Percentiles rank a stretch among this genome's conserved stretches.
phyloP scores from a whole-genome alignment of 2,329 filamentous ascomycete genomes.

The Juglanconis sp. region DNA sequence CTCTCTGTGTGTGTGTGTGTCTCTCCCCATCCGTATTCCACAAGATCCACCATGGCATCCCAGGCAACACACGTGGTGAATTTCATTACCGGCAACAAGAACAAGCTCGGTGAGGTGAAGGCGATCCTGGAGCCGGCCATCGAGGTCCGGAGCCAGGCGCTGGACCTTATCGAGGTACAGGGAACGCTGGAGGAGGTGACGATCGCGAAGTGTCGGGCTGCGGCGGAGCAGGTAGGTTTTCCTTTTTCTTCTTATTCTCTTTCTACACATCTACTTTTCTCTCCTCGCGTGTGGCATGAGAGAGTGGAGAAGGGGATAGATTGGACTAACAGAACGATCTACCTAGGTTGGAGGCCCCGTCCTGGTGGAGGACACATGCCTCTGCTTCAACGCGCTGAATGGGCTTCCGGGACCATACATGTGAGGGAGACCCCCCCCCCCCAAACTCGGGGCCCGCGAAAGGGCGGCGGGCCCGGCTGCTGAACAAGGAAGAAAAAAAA shows the following conservation, averaged over 20 bases:
- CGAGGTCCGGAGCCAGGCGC: conserved; percentile 66
- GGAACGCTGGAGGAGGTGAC: conserved; percentile 91
- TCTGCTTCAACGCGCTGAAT: conserved; percentile 86
- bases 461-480: too few species aligned
- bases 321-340: not conserved
- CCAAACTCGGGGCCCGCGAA: too few species aligned
- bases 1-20: not conserved
- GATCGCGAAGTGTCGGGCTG: conserved; percentile 77
- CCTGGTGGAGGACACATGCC: conserved; percentile 90
- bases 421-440: conserved; percentile 46
- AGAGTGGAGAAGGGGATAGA: not conserved
- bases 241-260: not conserved
- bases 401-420: conserved; percentile 96
- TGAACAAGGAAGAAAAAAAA: too few species aligned
- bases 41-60: conserved; percentile 36
- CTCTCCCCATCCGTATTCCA: not conserved
- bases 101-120: conserved; percentile 88
- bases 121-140: conserved; percentile 77
- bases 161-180: conserved; percentile 88
- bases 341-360: conserved; percentile 77
- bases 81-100: conserved; percentile 95
- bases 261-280: not conserved
- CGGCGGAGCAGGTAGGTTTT: conserved; percentile 66
- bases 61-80: conserved; percentile 57
- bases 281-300: not conserved